These are phyloP conservation scores for Colletotrichum costaricense DNA, from an alignment of 2,329 filamentous ascomycete species.

Conservation along the genomic window DNA sequence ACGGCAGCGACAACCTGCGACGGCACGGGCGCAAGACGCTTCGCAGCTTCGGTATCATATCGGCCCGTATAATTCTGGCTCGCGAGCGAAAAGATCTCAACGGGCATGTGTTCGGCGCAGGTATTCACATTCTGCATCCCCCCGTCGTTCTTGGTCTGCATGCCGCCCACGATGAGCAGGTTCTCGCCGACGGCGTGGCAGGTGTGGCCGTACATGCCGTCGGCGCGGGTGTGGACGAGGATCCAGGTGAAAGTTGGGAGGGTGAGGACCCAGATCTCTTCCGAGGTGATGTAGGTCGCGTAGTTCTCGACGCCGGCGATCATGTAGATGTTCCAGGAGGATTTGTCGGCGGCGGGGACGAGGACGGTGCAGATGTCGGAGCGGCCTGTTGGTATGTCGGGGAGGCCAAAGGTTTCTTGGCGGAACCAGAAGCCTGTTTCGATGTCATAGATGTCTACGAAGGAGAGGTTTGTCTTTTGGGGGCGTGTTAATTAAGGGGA, in stretches of 20 bases:
- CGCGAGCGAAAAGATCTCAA: constrained; percentile 38
- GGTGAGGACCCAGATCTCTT: constrained; percentile 30
- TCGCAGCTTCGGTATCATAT: constrained; percentile 41
- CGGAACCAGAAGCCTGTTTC: constrained; percentile 39
- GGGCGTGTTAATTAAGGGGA: not conserved
- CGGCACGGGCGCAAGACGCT: constrained; percentile 51
- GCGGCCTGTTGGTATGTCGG: constrained; percentile 33
- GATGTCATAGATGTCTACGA: constrained; percentile 39
- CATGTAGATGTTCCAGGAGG: constrained; percentile 38
- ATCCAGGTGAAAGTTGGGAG: constrained; percentile 38
- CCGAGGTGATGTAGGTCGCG: constrained; percentile 24
- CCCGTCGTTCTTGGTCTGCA: constrained; percentile 33
- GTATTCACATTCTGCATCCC: constrained; percentile 14
- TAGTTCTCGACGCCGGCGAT: constrained; percentile 38
- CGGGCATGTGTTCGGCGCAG: constrained; percentile 39
- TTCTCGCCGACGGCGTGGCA: constrained; percentile 36
- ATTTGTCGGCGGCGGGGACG: constrained; percentile 35
- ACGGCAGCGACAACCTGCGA: constrained; percentile 59
- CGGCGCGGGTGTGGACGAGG: constrained; percentile 30
- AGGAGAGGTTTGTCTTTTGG: constrained; percentile 34
- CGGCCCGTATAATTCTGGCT: constrained; percentile 42
- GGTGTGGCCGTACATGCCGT: constrained; percentile 37
- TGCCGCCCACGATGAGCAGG: constrained; percentile 35
- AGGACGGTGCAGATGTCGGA: constrained; percentile 38
- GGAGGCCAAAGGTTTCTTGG: constrained; percentile 37